Base-by-base conservation (phyloP, 2,329 filamentous ascomycete genomes). In the Dothidotthia symphoricarpi region DNA sequence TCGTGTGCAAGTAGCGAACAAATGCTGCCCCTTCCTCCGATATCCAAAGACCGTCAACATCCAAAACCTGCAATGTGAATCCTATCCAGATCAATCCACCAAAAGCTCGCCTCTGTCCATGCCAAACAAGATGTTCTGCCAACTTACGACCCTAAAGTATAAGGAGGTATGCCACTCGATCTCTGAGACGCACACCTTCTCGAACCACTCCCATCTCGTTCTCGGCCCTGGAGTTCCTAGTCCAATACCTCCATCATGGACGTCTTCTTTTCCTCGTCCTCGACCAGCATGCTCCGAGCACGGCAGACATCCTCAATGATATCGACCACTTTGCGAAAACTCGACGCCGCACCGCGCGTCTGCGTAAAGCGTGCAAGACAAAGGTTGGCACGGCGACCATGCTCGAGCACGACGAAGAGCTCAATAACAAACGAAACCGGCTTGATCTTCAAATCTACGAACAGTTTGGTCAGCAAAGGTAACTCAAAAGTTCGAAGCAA, bases 391-490 rank as follows among this genome's bases (percentile, higher is more conserved):
- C 81, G 83, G 55, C 80, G 83, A 31, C 87, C 87, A 59, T 93
- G 86, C 69, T 95, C 87, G 45, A 95, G 85, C 25, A 95, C 85
- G 2, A 85, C 88, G 71, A 94, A 94, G 45, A 96, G 78, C 64
- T 96, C 88, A 25, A 83, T 82, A 12, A 88, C 85, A 66, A 97
- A 90, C 11, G 84, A 78, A n/a, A 96, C 89, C 37, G 88, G 85
- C 61, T 90, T 93, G 61, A 96, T 79, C 47, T 84, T 78, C 34
- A 95, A 76, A 57, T 85, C 87, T 90, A 53, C 9, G 27, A 17
- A 53, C 27, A 16, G 12, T 3, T 40, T 26, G 25, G 43, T 56
- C 34, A 53, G 45, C 39, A 34, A 27, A 34, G 10, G 1, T 16
- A 8, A 16, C n/a, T 13, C 16, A 24, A 36, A 17, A 15, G 16